Percentiles rank a stretch among this genome's conserved stretches.
phyloP scores from a whole-genome alignment of 208 protist genomes.

The Trypanosoma conorhini region DNA sequence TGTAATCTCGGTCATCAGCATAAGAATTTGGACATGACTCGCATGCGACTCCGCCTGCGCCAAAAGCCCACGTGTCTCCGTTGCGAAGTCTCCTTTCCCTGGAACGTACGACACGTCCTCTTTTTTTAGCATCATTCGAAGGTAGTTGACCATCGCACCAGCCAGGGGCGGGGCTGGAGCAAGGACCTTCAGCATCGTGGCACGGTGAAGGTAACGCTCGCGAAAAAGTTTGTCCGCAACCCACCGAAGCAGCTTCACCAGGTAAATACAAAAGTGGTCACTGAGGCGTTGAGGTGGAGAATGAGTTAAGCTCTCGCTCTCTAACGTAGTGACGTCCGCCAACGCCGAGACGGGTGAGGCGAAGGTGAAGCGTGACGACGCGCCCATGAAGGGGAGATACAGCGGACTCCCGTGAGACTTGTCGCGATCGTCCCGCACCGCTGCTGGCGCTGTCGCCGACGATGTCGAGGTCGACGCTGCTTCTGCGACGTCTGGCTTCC shows the following conservation, averaged over 20 bases:
- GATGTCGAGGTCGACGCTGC: neutral
- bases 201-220: slow-evolving; percentile 73
- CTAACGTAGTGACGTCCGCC: slow-evolving; percentile 40
- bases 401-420: slow-evolving; percentile 22
- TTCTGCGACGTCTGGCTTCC: neutral
- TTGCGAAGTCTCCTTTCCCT: slow-evolving; percentile 4
- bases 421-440: neutral
- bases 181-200: slow-evolving; percentile 71
- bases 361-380: slow-evolving; percentile 60
- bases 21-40: slow-evolving; percentile 59
- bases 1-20: slow-evolving; percentile 63
- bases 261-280: slow-evolving; percentile 69
- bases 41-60: slow-evolving; percentile 68
- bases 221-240: slow-evolving; percentile 67
- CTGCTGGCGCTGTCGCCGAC: neutral
- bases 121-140: slow-evolving; percentile 50
- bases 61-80: slow-evolving; percentile 48
- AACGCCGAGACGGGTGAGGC: slow-evolving; percentile 25
- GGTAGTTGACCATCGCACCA: slow-evolving; percentile 44
- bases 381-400: slow-evolving; percentile 64
- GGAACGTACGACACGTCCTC: neutral
- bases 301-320: slow-evolving; percentile 63
- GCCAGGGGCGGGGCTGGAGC: slow-evolving; percentile 50
- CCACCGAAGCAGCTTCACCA: slow-evolving; percentile 73
- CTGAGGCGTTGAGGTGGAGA: slow-evolving; percentile 51